phyloP scores from a whole-genome alignment of 495 filamentous ascomycete genomes.

The Achaetomiella virescens region DNA sequence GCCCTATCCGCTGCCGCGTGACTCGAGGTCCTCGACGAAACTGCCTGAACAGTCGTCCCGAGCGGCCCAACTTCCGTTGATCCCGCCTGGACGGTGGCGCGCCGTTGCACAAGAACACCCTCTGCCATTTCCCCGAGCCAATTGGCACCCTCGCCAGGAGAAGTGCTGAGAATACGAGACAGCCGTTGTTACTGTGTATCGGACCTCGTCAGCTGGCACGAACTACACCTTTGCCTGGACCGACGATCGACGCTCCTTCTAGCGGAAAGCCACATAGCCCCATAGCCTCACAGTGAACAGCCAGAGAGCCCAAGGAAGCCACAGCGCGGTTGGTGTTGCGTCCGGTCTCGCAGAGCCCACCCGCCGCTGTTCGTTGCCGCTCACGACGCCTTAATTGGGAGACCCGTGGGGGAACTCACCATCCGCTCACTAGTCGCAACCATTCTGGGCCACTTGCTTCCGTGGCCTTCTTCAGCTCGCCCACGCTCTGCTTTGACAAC shows the following conservation, averaged over 20 bases:
- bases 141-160: slow-evolving; percentile 29
- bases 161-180: slow-evolving; percentile 31
- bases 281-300: slow-evolving; percentile 1
- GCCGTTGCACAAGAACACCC: slow-evolving; percentile 39
- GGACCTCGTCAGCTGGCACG: slow-evolving; percentile 28
- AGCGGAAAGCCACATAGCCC: slow-evolving; percentile 29
- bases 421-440: slow-evolving; percentile 14
- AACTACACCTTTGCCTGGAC: slow-evolving; percentile 8
- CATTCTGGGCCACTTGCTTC: slow-evolving; percentile 8
- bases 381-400: slow-evolving; percentile 23
- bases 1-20: slow-evolving; percentile 44
- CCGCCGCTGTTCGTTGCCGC: slow-evolving; percentile 18
- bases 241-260: slow-evolving; percentile 26
- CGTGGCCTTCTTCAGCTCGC: slow-evolving; percentile 12
- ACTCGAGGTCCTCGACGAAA: slow-evolving; percentile 29
- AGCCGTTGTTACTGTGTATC: slow-evolving; percentile 30
- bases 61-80: slow-evolving; percentile 32
- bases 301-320: slow-evolving; percentile 2
- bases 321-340: slow-evolving; percentile 18
- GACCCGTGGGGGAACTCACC: slow-evolving; percentile 14
- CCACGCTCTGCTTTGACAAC: slow-evolving; percentile 15
- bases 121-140: slow-evolving; percentile 39
- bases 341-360: slow-evolving; percentile 15
- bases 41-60: slow-evolving; percentile 11
- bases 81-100: slow-evolving; percentile 31